Base-by-base conservation (phyloP, 1,284 basidiomycete species). In the Apiotrichum mycotoxinovorans region DNA sequence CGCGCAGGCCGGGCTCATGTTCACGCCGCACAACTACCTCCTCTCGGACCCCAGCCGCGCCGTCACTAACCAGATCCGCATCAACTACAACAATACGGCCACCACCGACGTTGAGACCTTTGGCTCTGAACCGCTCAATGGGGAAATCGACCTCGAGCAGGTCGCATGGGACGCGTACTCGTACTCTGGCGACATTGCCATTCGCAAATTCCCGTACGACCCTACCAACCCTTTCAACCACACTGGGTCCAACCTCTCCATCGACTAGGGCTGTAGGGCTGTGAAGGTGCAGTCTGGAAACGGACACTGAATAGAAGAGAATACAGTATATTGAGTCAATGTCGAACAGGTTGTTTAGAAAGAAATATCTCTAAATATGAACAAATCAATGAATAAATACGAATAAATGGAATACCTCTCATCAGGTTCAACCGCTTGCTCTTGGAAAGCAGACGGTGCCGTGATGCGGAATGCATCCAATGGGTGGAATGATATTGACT, bases 161-260 rank as follows among this genome's bases (percentile, higher is more conserved):
- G 42, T 58, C n/a, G 50, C 41, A 14, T 64, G 62, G 61, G 61
- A 68, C 49, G 61, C 64, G 11, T 58, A 54, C 40, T 53, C 60
- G 2, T 69, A 66, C 42, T 23, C 42, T 5, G 67, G 67, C 17
- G 71, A 71, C 55, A 56, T 64, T 7, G 64, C 67, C 34, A 61
- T 66, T 17, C 60, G 69, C 38, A 72, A 72, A 58, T 70, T 69
- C 64, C 71, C 71, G 1, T 72, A 72, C 56, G 67, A 70, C 49
- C 68, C 63, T 27, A 49, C 62, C 50, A 57, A 64, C 45, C 65
- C 67, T 3, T 68, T 56, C 61, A 64, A 64, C 41, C 56, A 65
- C 22, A 68, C 61, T 51, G 35, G 58, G 50, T 44, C 11, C 37
- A 43, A 30, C 30, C 30, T 5, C 30, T 30, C 30, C 30, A 30